Base-by-base conservation (phyloP, 768 basidiomycete species). In the Suillus occidentalis region DNA sequence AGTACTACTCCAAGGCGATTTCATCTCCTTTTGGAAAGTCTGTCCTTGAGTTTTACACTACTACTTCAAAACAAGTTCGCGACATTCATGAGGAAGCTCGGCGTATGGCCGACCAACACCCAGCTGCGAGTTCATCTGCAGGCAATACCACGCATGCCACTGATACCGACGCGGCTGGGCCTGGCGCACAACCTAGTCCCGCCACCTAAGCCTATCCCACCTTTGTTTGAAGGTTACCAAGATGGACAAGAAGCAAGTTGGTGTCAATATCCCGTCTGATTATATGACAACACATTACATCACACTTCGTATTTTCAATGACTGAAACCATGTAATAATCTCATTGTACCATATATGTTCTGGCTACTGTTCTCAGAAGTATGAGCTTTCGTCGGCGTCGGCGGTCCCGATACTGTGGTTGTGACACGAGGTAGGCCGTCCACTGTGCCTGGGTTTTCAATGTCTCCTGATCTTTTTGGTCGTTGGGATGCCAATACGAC, bases 71-170 rank as follows among this genome's bases (percentile, higher is more conserved):
- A 80, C 92, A 96, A 76, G 89, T 94, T 34, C 71, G 84, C 22
- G 95, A 98, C 73, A 95, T 98, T 57, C 95, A 97, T 73, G 93
- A 95, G 72, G 96, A 98, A 77, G 96, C 96, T 2, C 81, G 83
- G 65, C 87, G 96, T 37, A 93, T 98, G 71, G 87, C 88, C 34
- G 84, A 83, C 34, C 76, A 81, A 63, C 60, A 65, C 0, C 31
- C 71, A 13, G 55, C 71, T 6, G 37, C 74, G 2, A 63, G 71
- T 22, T 59, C 66, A 3, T 61, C 70, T 43, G 58, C 69, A 16
- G 56, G 66, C 8, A 36, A 61, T 14, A 9, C 65, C 13, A 18
- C 56, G 31, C 52, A 53, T 53, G 18, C 52, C 34, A 49, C 25
- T 0, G 10, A 37, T 40, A 64, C 66, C 9, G 25, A 66, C 12